Evolutionary conservation across 2,329 filamentous ascomycete species (phyloP), one percentile per base, ranked within the genome.

Genomic region (Hymenoscyphus occultus): DNA sequence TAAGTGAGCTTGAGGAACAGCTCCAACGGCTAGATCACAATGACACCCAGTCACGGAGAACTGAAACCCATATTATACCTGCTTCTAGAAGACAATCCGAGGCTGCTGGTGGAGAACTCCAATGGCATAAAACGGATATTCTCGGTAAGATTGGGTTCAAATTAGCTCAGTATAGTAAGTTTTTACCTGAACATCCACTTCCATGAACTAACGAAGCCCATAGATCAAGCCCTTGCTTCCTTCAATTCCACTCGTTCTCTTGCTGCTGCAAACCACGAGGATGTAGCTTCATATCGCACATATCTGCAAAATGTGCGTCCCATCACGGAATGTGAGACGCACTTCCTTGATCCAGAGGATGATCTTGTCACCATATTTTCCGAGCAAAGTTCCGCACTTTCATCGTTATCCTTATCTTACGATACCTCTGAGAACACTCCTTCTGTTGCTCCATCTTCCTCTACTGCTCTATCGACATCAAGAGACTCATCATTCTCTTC

Each of bases 1-100:
- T 97, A 19, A 82, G 83, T 39, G 90, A 94, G 71, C 80, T 96
- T 45, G 93, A 97, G 76, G 88, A 92, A 72, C 87, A 93, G 64
- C 82, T 97, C 0, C 84, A 86, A 19, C 80, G 82, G 0, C 77
- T 95, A 0, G 93, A 97, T 72, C 78, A 78, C 22, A 77, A 78
- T 0, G 84, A 87, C 70, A 84, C 84, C 0, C 79, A 83, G 61
- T 71, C 74, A 5, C 65, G 74, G 45, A 64, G 70, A 10, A 68
- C 60, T 28, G 68, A 67, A 12, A 60, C 45, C 22, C 76, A 79
- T 6, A 80, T 83, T 22, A 69, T 82, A 3, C 88, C 84, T 3
- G 86, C 87, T 0, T 90, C 87, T 1, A 78, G 88, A 35, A 80
- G 89, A 9, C 79, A 80, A 1, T 80, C 80, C 1, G 80, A 77